Base-by-base conservation (phyloP, 257 asterid species). In the Solanum verrucosum region DNA sequence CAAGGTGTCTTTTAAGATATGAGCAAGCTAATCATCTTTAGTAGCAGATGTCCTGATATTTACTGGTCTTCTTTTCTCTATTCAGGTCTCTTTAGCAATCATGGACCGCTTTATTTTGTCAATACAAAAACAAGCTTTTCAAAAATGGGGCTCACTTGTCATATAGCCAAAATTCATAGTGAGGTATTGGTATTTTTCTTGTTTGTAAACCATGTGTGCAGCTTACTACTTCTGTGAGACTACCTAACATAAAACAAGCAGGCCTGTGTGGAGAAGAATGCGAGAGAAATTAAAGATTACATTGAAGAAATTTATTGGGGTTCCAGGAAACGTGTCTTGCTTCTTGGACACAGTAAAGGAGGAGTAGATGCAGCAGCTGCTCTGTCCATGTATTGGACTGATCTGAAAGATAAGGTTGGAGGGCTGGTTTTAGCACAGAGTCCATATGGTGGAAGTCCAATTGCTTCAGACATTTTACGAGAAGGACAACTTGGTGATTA, bases 401-500 rank as follows among this genome's bases (percentile, higher is more conserved):
- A 94, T 44, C 92, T 96, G 88, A 96, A 97, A 91, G 98, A 94
- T 83, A 97, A 97, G 93, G 99, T 97, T 86, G 99, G 98, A 1
- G 99, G 99, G 68, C 90, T 97, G 89, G 99, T 94, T 59, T 91
- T 97, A 86, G 93, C 98, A 42, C 99, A 96, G 93, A 96, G 99
- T 88, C 99, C 99, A 21, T 97, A 95, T 65, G 99, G 98, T 85
- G 99, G 99, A 82, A 95, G 94, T 89, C 99, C 99, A 52, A 96
- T 97, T 88, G 99, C 98, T 82, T 96, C 99, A 16, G 99, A 97
- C 90, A 93, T 97, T 84, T 89, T 97, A 40, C 92, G 99, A 34
- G 98, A 94, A 92, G 99, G 99, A 72, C 99, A 97, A 93, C 93
- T 97, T 42, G 99, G 99, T 56, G 99, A 97, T 93, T 97, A 97